Evolutionary conservation across 2,329 filamentous ascomycete species (phyloP).

Genomic region (Diplodia intermedia): DNA sequence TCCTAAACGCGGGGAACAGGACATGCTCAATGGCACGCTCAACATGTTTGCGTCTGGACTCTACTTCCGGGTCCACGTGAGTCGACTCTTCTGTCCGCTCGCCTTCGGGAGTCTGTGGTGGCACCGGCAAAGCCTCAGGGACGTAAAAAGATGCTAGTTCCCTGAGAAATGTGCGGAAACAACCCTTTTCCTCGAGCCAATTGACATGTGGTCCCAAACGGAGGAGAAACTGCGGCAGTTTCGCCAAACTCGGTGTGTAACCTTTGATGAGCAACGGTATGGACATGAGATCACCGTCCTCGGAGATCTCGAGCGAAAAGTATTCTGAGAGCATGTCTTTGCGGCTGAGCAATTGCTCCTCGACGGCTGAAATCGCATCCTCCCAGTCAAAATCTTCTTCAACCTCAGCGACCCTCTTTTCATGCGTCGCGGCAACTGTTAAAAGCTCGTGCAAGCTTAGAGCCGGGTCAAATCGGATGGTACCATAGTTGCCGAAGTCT

Average conservation of each 20-base stretch:
- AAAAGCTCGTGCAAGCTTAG: constrained; percentile 75
- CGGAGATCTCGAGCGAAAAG: constrained; percentile 83
- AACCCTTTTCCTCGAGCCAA: constrained; percentile 84
- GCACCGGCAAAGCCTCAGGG: constrained; percentile 77
- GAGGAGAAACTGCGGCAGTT: constrained; percentile 87
- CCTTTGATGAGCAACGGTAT: constrained; percentile 88
- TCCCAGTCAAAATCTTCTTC: constrained; percentile 68
- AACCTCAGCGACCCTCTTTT: constrained; percentile 56
- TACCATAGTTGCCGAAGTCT: constrained; percentile 94
- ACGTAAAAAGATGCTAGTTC: constrained; percentile 92
- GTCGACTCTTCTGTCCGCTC: constrained; percentile 37
- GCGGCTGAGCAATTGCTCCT: constrained; percentile 72
- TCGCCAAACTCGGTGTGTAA: constrained; percentile 84
- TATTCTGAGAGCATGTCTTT: constrained; percentile 92
- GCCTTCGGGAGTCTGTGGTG: constrained; percentile 41
- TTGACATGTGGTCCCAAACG: constrained; percentile 85
- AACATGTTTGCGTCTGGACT: constrained; percentile 69
- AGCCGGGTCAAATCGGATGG: constrained; percentile 78
- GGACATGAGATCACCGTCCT: constrained; percentile 75
- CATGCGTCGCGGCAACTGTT: constrained; percentile 72
- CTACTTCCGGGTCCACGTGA: constrained; percentile 52
- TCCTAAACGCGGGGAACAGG: constrained; percentile 87
- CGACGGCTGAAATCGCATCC: constrained; percentile 70
- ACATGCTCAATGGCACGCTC: constrained; percentile 79
- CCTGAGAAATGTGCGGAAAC: constrained; percentile 82